Conservation (phyloP, 306 rosid species). For the Prunus salicina region DNA sequence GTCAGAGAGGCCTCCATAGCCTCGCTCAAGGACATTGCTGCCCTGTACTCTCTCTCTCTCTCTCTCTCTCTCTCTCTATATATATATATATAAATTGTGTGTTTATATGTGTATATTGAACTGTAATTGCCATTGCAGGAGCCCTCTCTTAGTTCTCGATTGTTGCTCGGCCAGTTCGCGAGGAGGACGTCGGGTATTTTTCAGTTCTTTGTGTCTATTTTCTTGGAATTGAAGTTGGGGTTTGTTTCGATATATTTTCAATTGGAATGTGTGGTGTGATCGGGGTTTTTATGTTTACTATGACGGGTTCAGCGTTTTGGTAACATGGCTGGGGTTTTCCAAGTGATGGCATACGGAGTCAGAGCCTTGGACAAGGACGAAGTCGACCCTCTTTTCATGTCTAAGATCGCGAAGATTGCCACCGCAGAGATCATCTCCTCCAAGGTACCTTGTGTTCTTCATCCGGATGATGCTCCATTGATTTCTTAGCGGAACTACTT, state of each 20-base stretch:
- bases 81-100: neutral
- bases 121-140: constrained; percentile 41
- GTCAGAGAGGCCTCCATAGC: constrained; percentile 81
- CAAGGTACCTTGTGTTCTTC: constrained; percentile 51
- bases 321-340: constrained; percentile 90
- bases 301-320: constrained; percentile 68
- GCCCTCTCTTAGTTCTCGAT: constrained; percentile 77
- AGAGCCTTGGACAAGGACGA: constrained; percentile 60
- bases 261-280: neutral
- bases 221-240: constrained; percentile 2
- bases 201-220: neutral
- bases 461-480: neutral
- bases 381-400: constrained; percentile 71
- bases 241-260: neutral
- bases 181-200: constrained; percentile 84
- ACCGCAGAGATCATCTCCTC: constrained; percentile 86
- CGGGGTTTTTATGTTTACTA: neutral
- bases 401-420: constrained; percentile 87
- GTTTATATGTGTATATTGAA: neutral
- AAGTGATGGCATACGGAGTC: constrained; percentile 91
- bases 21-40: constrained; percentile 73
- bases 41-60: constrained; percentile 43
- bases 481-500: neutral
- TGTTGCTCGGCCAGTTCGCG: constrained; percentile 80
- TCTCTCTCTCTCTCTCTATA: neutral